Base-by-base conservation (phyloP, 2,329 filamentous ascomycete genomes). In the Sclerotinia trifoliorum region DNA sequence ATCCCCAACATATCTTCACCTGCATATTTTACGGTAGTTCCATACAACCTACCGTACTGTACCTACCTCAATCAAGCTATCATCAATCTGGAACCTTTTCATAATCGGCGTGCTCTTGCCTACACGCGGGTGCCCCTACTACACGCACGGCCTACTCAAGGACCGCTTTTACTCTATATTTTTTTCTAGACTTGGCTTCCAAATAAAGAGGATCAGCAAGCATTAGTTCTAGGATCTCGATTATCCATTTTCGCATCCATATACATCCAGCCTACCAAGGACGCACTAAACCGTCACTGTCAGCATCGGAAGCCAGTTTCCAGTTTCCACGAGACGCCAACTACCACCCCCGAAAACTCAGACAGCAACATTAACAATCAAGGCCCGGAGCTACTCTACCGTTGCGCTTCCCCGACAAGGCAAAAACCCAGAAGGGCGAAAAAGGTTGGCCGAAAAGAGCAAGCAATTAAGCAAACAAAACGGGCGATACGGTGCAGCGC, bases 251-350 rank as follows among this genome's bases (percentile, higher is more conserved):
- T 24, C 46, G 57, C 10, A 48, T 19, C 55, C 48, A 54, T 35
- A 64, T 39, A 46, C 55, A 61, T 35, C n/a, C 29, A 58, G 26
- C 42, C 54, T 60, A 49, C 32, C 42, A 60, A 49, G 57, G n/a
- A 67, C 65, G 57, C 65, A 48, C 39, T 26, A 62, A 67, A 52
- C 35, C 56, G 24, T 62, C 65, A 35, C 49, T 46, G 46, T 62
- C 65, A 67, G 57, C 48, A 29, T 51, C 65, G 57, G 65, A 63
- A 67, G 57, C 57, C 54, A 46, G 26, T 54, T 54, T 54, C 57
- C 49, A 67, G 35, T 52, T 55, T 48, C 65, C 57, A 67, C 57
- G 65, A 61, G 51, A 63, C 57, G 65, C 57, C 57, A 48, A 63
- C 17, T 32, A 29, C 62, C 35, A 52, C 62, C 65, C 65, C 58